Conservation (phyloP, 768 basidiomycete genomes). For the Tephrocybe sp. region DNA sequence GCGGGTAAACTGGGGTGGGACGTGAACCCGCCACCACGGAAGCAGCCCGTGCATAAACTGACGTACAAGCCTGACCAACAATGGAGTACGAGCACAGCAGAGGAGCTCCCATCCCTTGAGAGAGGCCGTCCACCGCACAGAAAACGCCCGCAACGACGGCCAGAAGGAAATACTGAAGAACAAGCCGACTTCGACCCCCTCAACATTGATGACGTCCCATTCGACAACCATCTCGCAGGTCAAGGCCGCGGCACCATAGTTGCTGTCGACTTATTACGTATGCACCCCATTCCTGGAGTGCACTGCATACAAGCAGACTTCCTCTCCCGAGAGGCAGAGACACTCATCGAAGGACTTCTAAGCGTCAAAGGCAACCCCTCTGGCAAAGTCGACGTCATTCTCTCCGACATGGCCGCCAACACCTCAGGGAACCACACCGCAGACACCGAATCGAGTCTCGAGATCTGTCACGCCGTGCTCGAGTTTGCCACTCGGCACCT, state of each 20-base stretch:
- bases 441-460: conserved; percentile 69
- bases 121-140: too few species aligned
- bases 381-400: conserved; percentile 70
- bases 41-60: not conserved
- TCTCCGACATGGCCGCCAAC: conserved; percentile 92
- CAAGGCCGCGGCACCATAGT: conserved; percentile 44
- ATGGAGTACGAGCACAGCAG: conserved; percentile 2
- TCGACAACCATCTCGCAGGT: not conserved
- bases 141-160: too few species aligned
- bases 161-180: too few species aligned
- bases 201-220: conserved; percentile 33
- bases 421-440: conserved; percentile 64
- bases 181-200: conserved; percentile 36
- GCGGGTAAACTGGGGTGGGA: conserved; percentile 60
- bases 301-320: conserved; percentile 79
- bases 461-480: conserved; percentile 75
- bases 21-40: not conserved
- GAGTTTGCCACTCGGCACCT: conserved; percentile 61
- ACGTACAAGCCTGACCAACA: not conserved
- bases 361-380: conserved; percentile 24
- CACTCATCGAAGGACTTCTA: conserved; percentile 39
- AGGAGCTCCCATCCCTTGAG: too few species aligned
- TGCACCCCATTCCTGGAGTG: conserved; percentile 73
- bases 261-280: conserved; percentile 79
- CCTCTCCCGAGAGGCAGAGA: conserved; percentile 51